phyloP scores from a whole-genome alignment of 179 eudicot species.

The Spergularia azorica region DNA sequence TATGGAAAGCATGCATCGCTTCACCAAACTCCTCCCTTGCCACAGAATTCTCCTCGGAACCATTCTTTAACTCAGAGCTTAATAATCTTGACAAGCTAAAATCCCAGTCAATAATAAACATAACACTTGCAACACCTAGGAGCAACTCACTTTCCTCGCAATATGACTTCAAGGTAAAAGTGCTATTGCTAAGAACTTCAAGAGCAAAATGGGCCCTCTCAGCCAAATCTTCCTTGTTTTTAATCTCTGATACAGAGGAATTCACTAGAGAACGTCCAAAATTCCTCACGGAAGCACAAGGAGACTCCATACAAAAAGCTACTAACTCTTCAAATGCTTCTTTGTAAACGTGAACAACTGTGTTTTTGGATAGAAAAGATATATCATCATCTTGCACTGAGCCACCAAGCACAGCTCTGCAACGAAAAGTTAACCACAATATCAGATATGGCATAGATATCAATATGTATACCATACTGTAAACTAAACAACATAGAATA shows the following conservation, averaged over 20 bases:
- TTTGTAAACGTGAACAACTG: constrained; percentile 50
- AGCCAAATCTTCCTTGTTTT: constrained; percentile 37
- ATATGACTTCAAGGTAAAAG: constrained; percentile 52
- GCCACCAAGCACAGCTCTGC: constrained; percentile 86
- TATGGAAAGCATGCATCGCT: constrained; percentile 50
- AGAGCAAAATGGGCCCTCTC: constrained; percentile 71
- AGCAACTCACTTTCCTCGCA: constrained; percentile 50
- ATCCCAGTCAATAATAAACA: constrained; percentile 76
- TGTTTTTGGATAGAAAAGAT: constrained; percentile 55
- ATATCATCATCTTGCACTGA: constrained; percentile 45
- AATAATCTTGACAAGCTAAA: constrained; percentile 39
- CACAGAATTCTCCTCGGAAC: constrained; percentile 30
- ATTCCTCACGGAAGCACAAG: constrained; percentile 53
- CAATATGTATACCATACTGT: not conserved
- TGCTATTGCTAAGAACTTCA: constrained; percentile 63
- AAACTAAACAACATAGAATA: constrained; percentile 2
- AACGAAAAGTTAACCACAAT: constrained; percentile 15
- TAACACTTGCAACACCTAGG: constrained; percentile 50
- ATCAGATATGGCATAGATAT: constrained; percentile 16
- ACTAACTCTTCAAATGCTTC: constrained; percentile 50
- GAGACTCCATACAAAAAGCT: constrained; percentile 56
- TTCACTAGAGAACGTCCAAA: constrained; percentile 36
- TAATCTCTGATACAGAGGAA: constrained; percentile 29
- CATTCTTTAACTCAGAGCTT: constrained; percentile 34
- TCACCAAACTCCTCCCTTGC: constrained; percentile 54